phyloP scores from a whole-genome alignment of 345 rosid genomes.

The Dovyalis caffra region DNA sequence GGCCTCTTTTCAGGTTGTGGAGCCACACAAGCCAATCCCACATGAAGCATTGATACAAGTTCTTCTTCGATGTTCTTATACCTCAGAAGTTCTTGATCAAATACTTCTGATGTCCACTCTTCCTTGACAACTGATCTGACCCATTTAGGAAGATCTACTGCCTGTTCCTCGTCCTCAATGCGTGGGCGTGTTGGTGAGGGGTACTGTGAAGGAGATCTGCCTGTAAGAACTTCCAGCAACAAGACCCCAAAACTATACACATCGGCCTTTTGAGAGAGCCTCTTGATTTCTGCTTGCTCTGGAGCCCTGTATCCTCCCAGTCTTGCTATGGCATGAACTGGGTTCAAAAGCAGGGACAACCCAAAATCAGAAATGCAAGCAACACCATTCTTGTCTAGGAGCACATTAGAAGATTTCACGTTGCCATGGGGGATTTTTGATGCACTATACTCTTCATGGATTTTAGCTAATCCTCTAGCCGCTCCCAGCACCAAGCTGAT shows the following conservation, averaged over 20 bases:
- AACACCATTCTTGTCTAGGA: slow-evolving; percentile 81
- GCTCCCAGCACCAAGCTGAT: slow-evolving; percentile 86
- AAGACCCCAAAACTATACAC: slow-evolving; percentile 88
- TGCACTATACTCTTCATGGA: slow-evolving; percentile 64
- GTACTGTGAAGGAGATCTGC: slow-evolving; percentile 68
- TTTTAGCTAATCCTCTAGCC: slow-evolving; percentile 77
- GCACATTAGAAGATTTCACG: slow-evolving; percentile 73
- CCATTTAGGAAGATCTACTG: slow-evolving; percentile 84
- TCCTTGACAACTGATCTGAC: slow-evolving; percentile 92
- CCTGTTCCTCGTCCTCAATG: slow-evolving; percentile 53
- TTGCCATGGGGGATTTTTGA: slow-evolving; percentile 86
- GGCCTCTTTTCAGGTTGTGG: slow-evolving; percentile 86
- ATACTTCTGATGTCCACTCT: slow-evolving; percentile 98
- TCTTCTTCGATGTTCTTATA: slow-evolving; percentile 94
- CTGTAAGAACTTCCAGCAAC: slow-evolving; percentile 80
- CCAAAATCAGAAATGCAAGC: slow-evolving; percentile 90
- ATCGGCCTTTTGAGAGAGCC: slow-evolving; percentile 82
- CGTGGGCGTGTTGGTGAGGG: slow-evolving; percentile 71
- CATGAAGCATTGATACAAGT: slow-evolving; percentile 87
- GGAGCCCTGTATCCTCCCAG: slow-evolving; percentile 96
- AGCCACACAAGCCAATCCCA: slow-evolving; percentile 74
- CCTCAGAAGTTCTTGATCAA: slow-evolving; percentile 89
- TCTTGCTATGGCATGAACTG: slow-evolving; percentile 81
- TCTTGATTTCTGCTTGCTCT: slow-evolving; percentile 73
- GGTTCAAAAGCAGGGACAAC: slow-evolving; percentile 74